Evolutionary conservation across 2,329 filamentous ascomycete genomes (phyloP).

Genomic region (Chaetomiaceae sp.): DNA sequence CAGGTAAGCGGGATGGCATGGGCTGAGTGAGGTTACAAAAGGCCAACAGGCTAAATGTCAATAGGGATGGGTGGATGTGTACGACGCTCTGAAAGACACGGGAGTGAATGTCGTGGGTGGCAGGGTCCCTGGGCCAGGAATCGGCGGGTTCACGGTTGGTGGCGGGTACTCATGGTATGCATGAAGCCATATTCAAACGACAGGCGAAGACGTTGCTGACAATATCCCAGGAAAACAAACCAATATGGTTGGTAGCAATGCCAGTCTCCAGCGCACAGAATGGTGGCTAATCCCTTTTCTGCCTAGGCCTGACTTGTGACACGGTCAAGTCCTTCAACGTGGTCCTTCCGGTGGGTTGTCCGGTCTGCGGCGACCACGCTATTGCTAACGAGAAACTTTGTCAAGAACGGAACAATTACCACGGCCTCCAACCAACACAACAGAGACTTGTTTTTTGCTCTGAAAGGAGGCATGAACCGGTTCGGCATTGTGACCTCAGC

Average conservation of each 20-base stretch:
- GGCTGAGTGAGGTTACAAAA: too few relatives aligned
- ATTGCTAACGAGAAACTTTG: background rate
- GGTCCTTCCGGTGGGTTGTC: conserved; percentile 25
- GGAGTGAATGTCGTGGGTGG: conserved; percentile 30
- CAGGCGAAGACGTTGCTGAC: background rate
- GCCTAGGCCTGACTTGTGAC: conserved; percentile 24
- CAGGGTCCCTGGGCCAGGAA: conserved; percentile 25
- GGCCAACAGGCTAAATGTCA: background rate
- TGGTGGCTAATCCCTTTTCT: background rate
- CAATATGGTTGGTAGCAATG: conserved; percentile 22
- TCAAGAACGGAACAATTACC: conserved; percentile 28
- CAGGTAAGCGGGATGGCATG: conserved; percentile 15
- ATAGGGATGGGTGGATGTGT: conserved; percentile 27
- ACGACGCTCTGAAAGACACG: conserved; percentile 17
- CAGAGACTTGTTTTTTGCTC: conserved; percentile 27
- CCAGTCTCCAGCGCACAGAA: too few relatives aligned
- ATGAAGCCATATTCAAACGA: background rate
- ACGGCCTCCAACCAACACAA: conserved; percentile 18
- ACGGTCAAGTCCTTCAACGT: conserved; percentile 26
- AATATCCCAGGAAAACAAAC: conserved; percentile 27
- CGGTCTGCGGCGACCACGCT: too few relatives aligned
- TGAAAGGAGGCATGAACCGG: conserved; percentile 28
- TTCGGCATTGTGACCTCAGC: conserved; percentile 29
- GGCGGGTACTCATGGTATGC: conserved; percentile 31
- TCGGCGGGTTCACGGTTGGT: conserved; percentile 29